These are phyloP conservation scores for Millerozyma miso DNA, from an alignment of 805 yeast species.

Conservation along the genomic window DNA sequence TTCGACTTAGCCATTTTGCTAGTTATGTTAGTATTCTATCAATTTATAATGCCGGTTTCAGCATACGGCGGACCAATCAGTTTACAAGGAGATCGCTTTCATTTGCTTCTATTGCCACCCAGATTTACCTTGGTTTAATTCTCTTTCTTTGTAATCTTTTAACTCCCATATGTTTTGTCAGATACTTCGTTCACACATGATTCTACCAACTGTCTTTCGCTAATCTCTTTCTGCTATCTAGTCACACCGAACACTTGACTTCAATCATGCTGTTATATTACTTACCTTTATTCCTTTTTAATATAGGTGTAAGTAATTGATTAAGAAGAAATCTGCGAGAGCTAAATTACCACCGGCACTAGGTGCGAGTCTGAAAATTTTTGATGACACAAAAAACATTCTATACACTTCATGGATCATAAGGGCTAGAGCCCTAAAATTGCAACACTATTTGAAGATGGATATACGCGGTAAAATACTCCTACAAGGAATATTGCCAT, in stretches of 20 bases:
- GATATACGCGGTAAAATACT: too few relatives aligned
- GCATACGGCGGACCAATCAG: too few relatives aligned
- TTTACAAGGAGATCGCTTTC: too few relatives aligned
- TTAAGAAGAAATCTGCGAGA: not conserved
- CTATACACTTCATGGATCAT: not conserved
- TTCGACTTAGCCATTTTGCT: conserved; percentile 93
- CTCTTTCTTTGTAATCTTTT: too few relatives aligned
- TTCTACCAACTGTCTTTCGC: too few relatives aligned
- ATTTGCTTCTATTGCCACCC: too few relatives aligned
- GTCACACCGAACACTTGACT: not conserved
- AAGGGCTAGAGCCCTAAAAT: conserved; percentile 5
- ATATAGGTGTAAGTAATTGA: not conserved
- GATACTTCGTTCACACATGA: too few relatives aligned
- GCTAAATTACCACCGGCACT: not conserved
- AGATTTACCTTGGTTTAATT: too few relatives aligned
- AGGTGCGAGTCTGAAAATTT: conserved; percentile 5
- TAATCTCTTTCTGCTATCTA: too few relatives aligned
- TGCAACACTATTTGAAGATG: conserved; percentile 3
- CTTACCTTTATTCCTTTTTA: not conserved
- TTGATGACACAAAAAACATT: conserved; percentile 9
- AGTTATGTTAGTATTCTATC: conserved; percentile 23
- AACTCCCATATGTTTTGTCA: too few relatives aligned
- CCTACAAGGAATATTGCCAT: too few relatives aligned
- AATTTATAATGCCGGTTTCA: too few relatives aligned
- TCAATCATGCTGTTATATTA: not conserved